Evolutionary conservation across 192 early-diverging fungal genomes (phyloP).

Genomic region (Coemansia furcata): DNA sequence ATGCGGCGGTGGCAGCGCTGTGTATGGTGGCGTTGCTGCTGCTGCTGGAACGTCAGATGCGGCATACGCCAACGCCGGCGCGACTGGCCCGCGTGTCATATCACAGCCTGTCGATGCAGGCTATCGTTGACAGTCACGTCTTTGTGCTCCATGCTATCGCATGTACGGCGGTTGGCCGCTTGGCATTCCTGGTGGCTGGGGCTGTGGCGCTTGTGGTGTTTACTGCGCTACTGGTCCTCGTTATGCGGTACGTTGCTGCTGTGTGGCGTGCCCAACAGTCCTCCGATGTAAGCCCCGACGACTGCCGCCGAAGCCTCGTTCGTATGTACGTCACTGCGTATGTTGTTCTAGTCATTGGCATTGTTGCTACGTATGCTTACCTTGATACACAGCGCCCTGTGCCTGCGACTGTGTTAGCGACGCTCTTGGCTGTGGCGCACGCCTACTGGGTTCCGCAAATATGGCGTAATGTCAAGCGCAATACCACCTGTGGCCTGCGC

Average conservation of each 20-base stretch:
- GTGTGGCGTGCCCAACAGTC: conserved; percentile 69
- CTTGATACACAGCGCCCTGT: conserved; percentile 50
- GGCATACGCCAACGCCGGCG: conserved; percentile 65
- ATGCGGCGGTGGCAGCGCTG: conserved; percentile 19
- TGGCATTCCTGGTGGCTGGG: conserved; percentile 59
- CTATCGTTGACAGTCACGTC: conserved; percentile 64
- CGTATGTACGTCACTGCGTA: conserved; percentile 39
- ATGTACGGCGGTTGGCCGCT: conserved; percentile 51
- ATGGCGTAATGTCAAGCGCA: conserved; percentile 63
- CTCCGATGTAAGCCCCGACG: conserved; percentile 29
- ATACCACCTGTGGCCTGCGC: conserved; percentile 59
- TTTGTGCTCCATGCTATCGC: conserved; percentile 63
- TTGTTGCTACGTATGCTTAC: conserved; percentile 64
- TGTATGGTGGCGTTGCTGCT: conserved; percentile 14
- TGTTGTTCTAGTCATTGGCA: conserved; percentile 56
- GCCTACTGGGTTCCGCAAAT: conserved; percentile 87
- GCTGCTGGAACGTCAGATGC: conserved; percentile 62
- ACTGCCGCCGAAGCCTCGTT: conserved; percentile 28
- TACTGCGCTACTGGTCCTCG: conserved; percentile 64
- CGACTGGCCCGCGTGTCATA: conserved; percentile 67
- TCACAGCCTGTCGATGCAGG: conserved; percentile 60
- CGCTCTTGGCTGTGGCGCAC: conserved; percentile 50
- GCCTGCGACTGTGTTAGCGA: conserved; percentile 51
- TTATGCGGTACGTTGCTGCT: conserved; percentile 67
- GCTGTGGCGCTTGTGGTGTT: conserved; percentile 64